phyloP scores from a whole-genome alignment of 2,329 filamentous ascomycete genomes.

The Ascocoryne sarcoides region DNA sequence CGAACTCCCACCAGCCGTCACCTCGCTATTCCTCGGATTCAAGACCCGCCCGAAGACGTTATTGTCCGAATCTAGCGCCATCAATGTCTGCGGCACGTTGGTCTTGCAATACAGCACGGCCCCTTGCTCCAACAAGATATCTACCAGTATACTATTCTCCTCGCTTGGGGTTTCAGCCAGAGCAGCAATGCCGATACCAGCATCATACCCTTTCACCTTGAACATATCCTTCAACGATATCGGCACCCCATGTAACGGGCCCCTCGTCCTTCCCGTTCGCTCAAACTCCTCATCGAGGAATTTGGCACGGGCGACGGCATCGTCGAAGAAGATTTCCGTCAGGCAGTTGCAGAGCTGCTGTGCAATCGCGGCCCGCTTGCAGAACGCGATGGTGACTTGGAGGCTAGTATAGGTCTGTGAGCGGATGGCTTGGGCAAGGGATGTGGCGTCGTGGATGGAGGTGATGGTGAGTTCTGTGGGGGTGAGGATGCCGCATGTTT shows the following conservation, averaged over 20 bases:
- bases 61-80: constrained; percentile 48
- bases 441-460: constrained; percentile 23
- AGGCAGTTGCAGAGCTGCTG: constrained; percentile 39
- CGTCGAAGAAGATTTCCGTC: no score
- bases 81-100: constrained; percentile 53
- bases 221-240: constrained; percentile 53
- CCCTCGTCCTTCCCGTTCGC: constrained; percentile 35
- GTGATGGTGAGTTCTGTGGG: constrained; percentile 23
- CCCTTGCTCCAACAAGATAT: constrained; percentile 48
- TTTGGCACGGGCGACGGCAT: constrained; percentile 36
- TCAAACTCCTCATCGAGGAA: constrained; percentile 37
- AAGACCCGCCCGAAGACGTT: constrained; percentile 52
- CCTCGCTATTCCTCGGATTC: constrained; percentile 50
- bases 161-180: constrained; percentile 43
- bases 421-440: constrained; percentile 18
- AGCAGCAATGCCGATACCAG: constrained; percentile 46
- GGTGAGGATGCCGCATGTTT: constrained; percentile 19
- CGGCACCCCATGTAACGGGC: constrained; percentile 54
- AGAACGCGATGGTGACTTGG: constrained; percentile 39
- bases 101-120: constrained; percentile 64
- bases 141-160: constrained; percentile 47
- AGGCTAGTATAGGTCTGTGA: constrained; percentile 18
- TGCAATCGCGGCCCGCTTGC: constrained; percentile 40
- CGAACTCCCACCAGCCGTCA: constrained; percentile 53
- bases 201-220: constrained; percentile 42